Evolutionary conservation across 2,329 filamentous ascomycete genomes (phyloP).

Genomic region (Podosphaera aphanis): DNA sequence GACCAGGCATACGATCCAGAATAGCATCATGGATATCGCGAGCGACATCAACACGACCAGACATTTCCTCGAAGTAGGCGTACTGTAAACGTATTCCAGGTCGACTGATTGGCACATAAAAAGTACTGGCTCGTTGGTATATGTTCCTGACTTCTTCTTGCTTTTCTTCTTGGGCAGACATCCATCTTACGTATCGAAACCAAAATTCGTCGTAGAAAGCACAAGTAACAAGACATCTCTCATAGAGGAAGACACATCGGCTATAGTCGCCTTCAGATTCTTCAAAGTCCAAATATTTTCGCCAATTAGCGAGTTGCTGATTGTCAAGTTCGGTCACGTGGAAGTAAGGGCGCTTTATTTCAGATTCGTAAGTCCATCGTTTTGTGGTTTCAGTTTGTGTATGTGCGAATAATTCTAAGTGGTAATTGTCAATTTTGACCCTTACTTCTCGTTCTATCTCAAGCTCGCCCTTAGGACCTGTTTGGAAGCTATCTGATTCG

Average conservation of each 20-base stretch:
- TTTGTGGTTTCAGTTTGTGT: slow-evolving; percentile 78
- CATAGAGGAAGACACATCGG: slow-evolving; percentile 65
- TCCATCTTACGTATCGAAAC: slow-evolving; percentile 93
- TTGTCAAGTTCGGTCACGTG: slow-evolving; percentile 85
- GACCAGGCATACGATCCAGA: slow-evolving; percentile 50
- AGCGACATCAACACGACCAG: slow-evolving; percentile 51
- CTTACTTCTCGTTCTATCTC: slow-evolving; percentile 72
- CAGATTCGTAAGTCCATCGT: slow-evolving; percentile 83
- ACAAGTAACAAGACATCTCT: slow-evolving; percentile 77
- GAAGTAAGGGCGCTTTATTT: slow-evolving; percentile 91
- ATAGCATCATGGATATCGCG: slow-evolving; percentile 69
- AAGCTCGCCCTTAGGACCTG: slow-evolving; percentile 37
- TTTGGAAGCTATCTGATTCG: slow-evolving; percentile 29
- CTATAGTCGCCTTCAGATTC: slow-evolving; percentile 59
- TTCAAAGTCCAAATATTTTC: slow-evolving; percentile 90
- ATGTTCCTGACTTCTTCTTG: slow-evolving; percentile 81
- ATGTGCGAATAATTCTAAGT: slow-evolving; percentile 55
- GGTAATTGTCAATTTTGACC: slow-evolving; percentile 53
- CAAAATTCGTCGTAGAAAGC: slow-evolving; percentile 96
- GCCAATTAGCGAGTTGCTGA: slow-evolving; percentile 68
- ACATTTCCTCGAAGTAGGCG: slow-evolving; percentile 82
- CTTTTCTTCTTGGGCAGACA: slow-evolving; percentile 57
- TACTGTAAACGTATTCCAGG: slow-evolving; percentile 73
- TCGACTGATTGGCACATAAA: slow-evolving; percentile 70
- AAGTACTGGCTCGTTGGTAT: slow-evolving; percentile 62